Base-by-base conservation (phyloP, 148 eudicot species). In the Vaccinium vitisidaea region DNA sequence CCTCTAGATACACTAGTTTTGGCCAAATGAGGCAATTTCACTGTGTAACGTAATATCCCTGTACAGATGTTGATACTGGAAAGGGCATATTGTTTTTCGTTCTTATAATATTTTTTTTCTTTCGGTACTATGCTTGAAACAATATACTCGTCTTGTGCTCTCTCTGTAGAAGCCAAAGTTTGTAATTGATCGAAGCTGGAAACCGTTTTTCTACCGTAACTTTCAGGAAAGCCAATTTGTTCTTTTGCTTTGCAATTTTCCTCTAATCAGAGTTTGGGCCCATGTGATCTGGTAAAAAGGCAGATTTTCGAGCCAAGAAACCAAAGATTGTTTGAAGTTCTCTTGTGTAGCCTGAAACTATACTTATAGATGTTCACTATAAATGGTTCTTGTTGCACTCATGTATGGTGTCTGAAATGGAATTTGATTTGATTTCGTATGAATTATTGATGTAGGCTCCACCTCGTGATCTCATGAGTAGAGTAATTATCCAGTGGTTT, bases 21-120 rank as follows among this genome's bases (percentile, higher is more conserved):
- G 59, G 48, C 32, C 74, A 48, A 69, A 46, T 55, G 70, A 25
- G 71, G 84, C 36, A 54, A 27, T 49, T 58, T 74, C 32, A 6
- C 15, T 79, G 73, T 79, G 73, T 49, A 77, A 67, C 59, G 50
- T 46, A 73, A 71, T 71, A 55, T 61, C 83, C 83, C 16, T 71
- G 70, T 73, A 43, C 77, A 74, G 80, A 80, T 80, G 70, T 63
- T 86, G 85, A 53, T 32, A 46, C 82, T 54, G 65, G 73, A 56
- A 78, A 86, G 78, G 85, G 82, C 80, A 18, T 67, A 70, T 75
- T 8, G 7, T 75, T 75, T 75, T 75, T 75, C 52, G 48, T 10
- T 75, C 27, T 46, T 39, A 19, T 46, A 25, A 9, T 9, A 3
- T 1, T n/a, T 67, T n/a, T 25, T 67, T 0, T 67, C 73, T 67